phyloP scores from a whole-genome alignment of 768 basidiomycete species.

The Pleurotus tuoliensis region DNA sequence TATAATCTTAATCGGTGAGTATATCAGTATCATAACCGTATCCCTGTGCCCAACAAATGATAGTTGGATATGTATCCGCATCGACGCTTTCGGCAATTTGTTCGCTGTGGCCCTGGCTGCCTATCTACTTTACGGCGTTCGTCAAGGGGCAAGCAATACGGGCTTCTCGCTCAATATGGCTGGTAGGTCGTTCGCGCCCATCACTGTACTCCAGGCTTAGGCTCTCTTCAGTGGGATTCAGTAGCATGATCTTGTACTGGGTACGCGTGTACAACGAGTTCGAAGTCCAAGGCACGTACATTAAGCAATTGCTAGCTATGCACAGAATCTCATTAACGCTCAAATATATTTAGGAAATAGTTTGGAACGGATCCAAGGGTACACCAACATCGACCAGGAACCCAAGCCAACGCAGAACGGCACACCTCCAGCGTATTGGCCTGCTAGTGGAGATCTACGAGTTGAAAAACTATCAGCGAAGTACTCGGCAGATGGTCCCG shows the following conservation, averaged over 20 bases:
- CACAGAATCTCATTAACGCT: constrained; percentile 16
- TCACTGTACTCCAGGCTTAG: neutral
- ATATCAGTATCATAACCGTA: constrained; percentile 26
- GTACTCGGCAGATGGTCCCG: constrained; percentile 42
- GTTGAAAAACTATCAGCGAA: constrained; percentile 50
- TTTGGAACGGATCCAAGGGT: constrained; percentile 57
- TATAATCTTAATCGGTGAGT: constrained; percentile 37
- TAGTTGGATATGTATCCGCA: constrained; percentile 28
- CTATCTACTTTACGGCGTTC: constrained; percentile 34
- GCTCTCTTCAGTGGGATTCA: constrained; percentile 36
- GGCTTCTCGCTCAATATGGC: constrained; percentile 43
- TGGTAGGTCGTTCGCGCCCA: neutral
- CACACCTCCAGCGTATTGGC: constrained; percentile 57
- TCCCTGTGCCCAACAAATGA: neutral
- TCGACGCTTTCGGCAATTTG: constrained; percentile 41
- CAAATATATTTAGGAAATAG: constrained; percentile 26
- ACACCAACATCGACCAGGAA: constrained; percentile 44
- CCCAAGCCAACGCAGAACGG: constrained; percentile 27
- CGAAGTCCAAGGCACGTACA: constrained; percentile 23
- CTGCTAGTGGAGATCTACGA: constrained; percentile 45
- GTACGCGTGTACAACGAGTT: constrained; percentile 26
- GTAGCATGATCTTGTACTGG: constrained; percentile 38
- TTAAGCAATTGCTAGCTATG: constrained; percentile 6
- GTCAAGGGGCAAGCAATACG: constrained; percentile 26
- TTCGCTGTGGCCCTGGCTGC: constrained; percentile 41